Evolutionary conservation across 2,329 filamentous ascomycete species (phyloP), one percentile per base, ranked within the genome.

Genomic region (Alternaria infectoria): DNA sequence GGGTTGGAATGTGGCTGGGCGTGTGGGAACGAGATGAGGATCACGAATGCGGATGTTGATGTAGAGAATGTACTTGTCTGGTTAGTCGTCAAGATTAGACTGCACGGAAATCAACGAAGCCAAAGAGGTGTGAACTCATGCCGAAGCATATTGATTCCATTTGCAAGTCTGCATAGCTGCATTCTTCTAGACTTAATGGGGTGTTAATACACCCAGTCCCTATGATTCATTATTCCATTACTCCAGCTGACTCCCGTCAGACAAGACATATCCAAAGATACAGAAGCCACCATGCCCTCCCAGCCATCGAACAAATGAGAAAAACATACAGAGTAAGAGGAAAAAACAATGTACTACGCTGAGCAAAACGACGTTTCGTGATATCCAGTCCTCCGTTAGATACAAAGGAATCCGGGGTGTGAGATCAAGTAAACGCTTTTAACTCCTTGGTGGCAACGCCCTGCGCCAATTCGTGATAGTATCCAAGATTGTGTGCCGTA

Each of bases 391-490:
- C 55, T 50, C 45, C 45, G 15, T 23, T 23, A 43, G 21, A 26
- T 40, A 40, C 19, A 49, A 43, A 47, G 13, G 40, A 56, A 56
- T 56, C 45, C 30, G 36, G 21, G 36, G 30, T 50, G 44, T 23
- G 40, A n/a, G 23, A 57, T 30, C 45, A 36, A 44, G 36, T 40
- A 40, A 51, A 36, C 55, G 56, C 56, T 62, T 62, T 62, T 54
- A 59, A 62, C 60, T 54, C 60, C 55, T 23, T 23, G 28, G 23
- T 54, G 30, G 57, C 30, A 61, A 61, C 54, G 49, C 56, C 36
- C 30, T n/a, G 23, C 55, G 54, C 59, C 54, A 36, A 54, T 17
- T 50, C 56, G 50, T 59, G 45, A 62, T 52, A 40, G 36, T 40
- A 49, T 30, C 32, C 32, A 52, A 59, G 28, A 45, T 26, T 49